Evolutionary conservation across 345 rosid species (phyloP), one percentile per base, ranked within the genome.

Genomic region (Populus davidiana): DNA sequence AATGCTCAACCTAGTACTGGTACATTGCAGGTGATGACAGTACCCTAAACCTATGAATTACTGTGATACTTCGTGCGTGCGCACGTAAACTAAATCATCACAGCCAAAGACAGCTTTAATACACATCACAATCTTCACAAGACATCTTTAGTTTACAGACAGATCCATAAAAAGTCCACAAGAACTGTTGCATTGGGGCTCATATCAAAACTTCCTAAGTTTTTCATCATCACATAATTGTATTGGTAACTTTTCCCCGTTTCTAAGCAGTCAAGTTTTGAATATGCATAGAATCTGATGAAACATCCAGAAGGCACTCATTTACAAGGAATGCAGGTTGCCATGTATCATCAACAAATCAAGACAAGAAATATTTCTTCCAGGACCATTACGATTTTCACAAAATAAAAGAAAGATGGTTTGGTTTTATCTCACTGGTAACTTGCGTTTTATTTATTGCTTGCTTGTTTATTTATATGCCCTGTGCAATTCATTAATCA

Each of bases 41-140:
- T 6, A 5, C 54, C 21, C 54, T 16, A 49, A 5, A 49, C 54
- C 54, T 17, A 49, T 49, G 20, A 16, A 49, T 49, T 49, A 49
- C 54, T 49, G 21, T 49, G 21, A 17, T 18, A 49, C 54, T 49
- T 49, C 13, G 1, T 38, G 44, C 12, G 1, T 2, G 13, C 2
- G 1, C 5, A 0, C 36, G 5, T 33, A 33, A 33, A 17, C 77
- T 41, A 5, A 20, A 23, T 29, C 59, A 41, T 27, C 56, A 27
- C 66, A 73, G 41, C 25, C 50, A 16, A 17, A 73, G 76, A 43
- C 68, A 61, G 52, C 54, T 73, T 31, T 27, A 61, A 39, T 25
- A 52, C 4, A 43, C n/a, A 52, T 71, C 36, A 61, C 21, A 61
- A 61, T 7, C 36, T 59, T 50, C 75, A 72, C 62, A 47, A 6